These are phyloP conservation scores for Bretschneidera sinensis DNA, from an alignment of 345 rosid species.

Conservation along the genomic window DNA sequence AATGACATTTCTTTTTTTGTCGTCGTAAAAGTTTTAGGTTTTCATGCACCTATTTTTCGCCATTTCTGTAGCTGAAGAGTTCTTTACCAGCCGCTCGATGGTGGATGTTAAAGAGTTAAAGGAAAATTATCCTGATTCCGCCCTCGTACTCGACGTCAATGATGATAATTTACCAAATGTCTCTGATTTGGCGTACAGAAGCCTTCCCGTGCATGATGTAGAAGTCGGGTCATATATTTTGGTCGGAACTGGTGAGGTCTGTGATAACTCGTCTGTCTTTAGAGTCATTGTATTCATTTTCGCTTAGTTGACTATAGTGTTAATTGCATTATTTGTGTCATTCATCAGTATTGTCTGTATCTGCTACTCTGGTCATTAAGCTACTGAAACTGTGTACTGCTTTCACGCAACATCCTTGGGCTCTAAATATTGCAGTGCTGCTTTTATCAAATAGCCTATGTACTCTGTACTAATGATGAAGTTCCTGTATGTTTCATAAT, in stretches of 20 bases:
- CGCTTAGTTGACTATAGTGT: background rate
- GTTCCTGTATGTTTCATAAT: constrained; percentile 1
- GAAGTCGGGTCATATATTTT: constrained; percentile 75
- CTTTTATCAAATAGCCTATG: no score
- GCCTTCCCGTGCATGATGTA: constrained; percentile 84
- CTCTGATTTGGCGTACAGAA: constrained; percentile 64
- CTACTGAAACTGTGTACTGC: no score
- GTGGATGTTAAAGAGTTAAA: constrained; percentile 92
- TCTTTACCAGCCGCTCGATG: constrained; percentile 88
- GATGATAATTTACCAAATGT: constrained; percentile 59
- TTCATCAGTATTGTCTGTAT: no score
- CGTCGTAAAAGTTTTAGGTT: background rate
- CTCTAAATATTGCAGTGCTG: no score
- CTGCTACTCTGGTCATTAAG: background rate
- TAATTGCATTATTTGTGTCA: background rate
- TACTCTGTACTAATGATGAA: constrained; percentile 4
- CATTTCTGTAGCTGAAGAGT: constrained; percentile 80
- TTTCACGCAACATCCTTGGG: background rate
- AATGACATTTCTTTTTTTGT: background rate
- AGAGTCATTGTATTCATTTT: background rate
- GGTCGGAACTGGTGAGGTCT: constrained; percentile 98
- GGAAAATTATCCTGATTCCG: constrained; percentile 87
- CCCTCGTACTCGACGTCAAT: constrained; percentile 53
- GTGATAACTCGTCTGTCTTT: constrained; percentile 25
- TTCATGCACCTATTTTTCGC: constrained; percentile 10